Conservation (phyloP, 1,139 yeast genomes). For the Scheffersomyces stambukii region DNA sequence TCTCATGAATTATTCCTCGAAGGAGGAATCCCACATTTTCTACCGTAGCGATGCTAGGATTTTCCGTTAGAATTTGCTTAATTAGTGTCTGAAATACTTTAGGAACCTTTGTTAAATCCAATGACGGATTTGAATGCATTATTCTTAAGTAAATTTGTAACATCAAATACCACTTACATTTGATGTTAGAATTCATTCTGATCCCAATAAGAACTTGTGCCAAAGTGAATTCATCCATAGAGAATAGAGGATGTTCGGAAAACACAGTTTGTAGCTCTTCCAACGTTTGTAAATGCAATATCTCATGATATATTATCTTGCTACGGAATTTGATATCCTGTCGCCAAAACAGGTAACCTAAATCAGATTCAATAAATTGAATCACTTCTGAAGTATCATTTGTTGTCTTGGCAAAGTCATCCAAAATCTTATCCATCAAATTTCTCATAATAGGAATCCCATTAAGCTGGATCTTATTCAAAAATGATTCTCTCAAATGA, state of each 20-base stretch:
- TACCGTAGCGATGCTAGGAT: conserved; percentile 4
- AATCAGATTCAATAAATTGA: conserved; percentile 31
- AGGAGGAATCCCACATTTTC: conserved; percentile 12
- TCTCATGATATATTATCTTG: conserved; percentile 24
- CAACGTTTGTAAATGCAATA: too few species aligned
- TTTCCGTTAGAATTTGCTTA: conserved; percentile 6
- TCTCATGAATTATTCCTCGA: conserved; percentile 23
- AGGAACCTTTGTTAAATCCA: conserved; percentile 3
- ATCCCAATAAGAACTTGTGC: conserved; percentile 14
- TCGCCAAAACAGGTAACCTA: conserved; percentile 27
- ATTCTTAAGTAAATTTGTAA: conserved; percentile 14
- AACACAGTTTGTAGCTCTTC: too few species aligned
- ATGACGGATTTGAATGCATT: conserved; percentile 5
- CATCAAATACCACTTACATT: conserved; percentile 9
- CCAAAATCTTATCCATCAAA: conserved; percentile 27
- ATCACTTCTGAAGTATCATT: conserved; percentile 22
- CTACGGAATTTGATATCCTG: conserved; percentile 26
- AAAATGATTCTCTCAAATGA: conserved; percentile 33
- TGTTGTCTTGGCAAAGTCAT: conserved; percentile 33
- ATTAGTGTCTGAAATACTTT: conserved; percentile 5
- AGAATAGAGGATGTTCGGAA: too few species aligned
- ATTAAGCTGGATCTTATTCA: conserved; percentile 27
- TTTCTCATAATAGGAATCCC: conserved; percentile 32
- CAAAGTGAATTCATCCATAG: conserved; percentile 13
- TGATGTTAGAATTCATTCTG: conserved; percentile 8